A percentile compares a stretch with the other conserved stretches of the same genome.
Conservation (phyloP, 2,329 filamentous ascomycete species). For the Microcyclospora pomicola region DNA sequence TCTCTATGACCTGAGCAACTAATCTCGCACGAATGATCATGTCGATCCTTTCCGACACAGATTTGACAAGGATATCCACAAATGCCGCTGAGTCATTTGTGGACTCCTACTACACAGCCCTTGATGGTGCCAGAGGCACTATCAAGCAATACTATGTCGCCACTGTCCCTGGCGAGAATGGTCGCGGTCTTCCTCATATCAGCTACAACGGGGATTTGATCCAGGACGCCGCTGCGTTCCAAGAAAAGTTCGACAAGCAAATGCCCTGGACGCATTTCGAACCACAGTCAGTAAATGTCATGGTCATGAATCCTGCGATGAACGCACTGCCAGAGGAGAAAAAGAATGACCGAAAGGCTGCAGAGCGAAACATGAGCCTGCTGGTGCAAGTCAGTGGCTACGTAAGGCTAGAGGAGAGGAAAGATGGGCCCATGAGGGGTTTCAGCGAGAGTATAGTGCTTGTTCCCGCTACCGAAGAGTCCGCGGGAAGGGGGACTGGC, state of each 20-base stretch:
- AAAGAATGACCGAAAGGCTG: conserved; percentile 16
- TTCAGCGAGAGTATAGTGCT: conserved; percentile 74
- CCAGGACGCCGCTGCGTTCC: conserved; percentile 49
- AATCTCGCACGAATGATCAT: conserved; percentile 5
- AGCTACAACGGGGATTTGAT: conserved; percentile 64
- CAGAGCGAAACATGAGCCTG: conserved; percentile 52
- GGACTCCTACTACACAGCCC: conserved; percentile 60
- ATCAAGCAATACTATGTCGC: conserved; percentile 60
- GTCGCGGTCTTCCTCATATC: conserved; percentile 48
- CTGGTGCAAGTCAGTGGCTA: conserved; percentile 60
- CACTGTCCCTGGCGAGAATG: conserved; percentile 39
- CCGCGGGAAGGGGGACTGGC: conserved; percentile 17
- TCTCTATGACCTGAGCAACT: no score
- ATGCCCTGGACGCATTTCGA: conserved; percentile 54
- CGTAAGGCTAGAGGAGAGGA: conserved; percentile 49
- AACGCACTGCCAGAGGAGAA: conserved; percentile 13
- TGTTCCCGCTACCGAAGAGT: conserved; percentile 42
- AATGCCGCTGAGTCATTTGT: conserved; percentile 59
- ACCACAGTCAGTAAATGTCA: conserved; percentile 60
- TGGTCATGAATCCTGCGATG: conserved; percentile 53
- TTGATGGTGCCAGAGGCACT: conserved; percentile 45
- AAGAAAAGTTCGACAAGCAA: conserved; percentile 53
- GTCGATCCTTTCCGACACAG: conserved; percentile 18
- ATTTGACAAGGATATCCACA: conserved; percentile 15
- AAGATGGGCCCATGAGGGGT: conserved; percentile 48